Percentiles rank a stretch among this genome's conserved stretches.
Conservation (phyloP, 768 basidiomycete species). For the Hemileccinum impolitum region DNA sequence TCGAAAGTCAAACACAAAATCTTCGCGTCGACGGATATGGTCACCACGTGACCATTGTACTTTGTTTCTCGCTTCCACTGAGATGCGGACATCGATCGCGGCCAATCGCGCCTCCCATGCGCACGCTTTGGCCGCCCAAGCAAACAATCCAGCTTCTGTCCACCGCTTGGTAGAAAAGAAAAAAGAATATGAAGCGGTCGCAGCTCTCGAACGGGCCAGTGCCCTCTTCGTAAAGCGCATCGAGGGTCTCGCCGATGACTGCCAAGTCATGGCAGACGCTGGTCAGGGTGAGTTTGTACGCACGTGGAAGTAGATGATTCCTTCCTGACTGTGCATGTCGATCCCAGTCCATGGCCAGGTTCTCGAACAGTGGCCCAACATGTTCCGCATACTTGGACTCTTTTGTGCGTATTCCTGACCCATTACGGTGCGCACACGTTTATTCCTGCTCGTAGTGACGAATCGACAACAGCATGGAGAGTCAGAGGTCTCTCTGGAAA, state of each 20-base stretch:
- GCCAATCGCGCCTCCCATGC: slow-evolving; percentile 50
- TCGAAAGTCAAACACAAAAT: not conserved
- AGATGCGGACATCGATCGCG: slow-evolving; percentile 57
- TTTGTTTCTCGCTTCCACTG: not conserved
- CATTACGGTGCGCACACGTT: not conserved
- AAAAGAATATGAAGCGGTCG: slow-evolving; percentile 75
- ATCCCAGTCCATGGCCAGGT: slow-evolving; percentile 69
- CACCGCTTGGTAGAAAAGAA: slow-evolving; percentile 72
- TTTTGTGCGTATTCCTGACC: slow-evolving; percentile 49
- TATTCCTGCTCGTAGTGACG: slow-evolving; percentile 39
- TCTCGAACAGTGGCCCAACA: slow-evolving; percentile 76
- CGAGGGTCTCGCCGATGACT: slow-evolving; percentile 66
- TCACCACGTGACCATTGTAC: slow-evolving; percentile 13
- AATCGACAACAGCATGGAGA: slow-evolving; percentile 37
- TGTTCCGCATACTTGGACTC: slow-evolving; percentile 71
- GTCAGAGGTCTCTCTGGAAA: slow-evolving; percentile 20
- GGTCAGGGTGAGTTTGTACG: slow-evolving; percentile 50
- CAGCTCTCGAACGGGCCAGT: slow-evolving; percentile 65
- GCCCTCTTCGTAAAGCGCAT: slow-evolving; percentile 63
- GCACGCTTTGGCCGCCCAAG: slow-evolving; percentile 33
- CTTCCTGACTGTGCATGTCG: not conserved
- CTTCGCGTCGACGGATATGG: slow-evolving; percentile 10
- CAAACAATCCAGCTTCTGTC: slow-evolving; percentile 44
- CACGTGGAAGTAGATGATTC: too few species aligned
- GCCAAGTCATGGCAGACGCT: slow-evolving; percentile 74